These are phyloP conservation scores for Aspergillus coremiiformis DNA, from an alignment of 495 filamentous ascomycete species.

Conservation along the genomic window DNA sequence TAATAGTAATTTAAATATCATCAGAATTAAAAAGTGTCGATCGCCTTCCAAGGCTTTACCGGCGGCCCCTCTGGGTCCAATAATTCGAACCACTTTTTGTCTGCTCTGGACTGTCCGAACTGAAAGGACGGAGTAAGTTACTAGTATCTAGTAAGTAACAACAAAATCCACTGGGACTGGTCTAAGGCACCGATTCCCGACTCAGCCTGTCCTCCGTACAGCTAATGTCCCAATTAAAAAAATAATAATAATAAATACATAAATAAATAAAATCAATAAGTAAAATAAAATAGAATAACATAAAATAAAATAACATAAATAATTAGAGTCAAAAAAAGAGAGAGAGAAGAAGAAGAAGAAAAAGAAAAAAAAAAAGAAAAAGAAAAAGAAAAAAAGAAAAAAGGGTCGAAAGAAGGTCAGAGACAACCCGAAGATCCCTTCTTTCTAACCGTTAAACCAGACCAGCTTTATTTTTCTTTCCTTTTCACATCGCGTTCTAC, in stretches of 20 bases:
- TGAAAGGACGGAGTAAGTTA: neutral
- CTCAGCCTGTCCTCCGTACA: neutral
- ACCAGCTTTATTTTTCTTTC: constrained; percentile 5
- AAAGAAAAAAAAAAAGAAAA: constrained; percentile 5
- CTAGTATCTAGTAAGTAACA: neutral
- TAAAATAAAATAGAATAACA: neutral
- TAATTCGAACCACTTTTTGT: constrained; percentile 5
- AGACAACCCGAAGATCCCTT: constrained; percentile 20
- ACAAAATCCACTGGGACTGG: neutral
- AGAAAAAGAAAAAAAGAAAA: constrained; percentile 1
- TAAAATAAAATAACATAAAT: too few relatives aligned
- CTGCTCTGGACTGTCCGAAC: constrained; percentile 6
- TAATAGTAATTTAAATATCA: neutral
- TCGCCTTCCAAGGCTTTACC: constrained; percentile 6
- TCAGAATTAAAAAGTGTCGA: constrained; percentile 8
- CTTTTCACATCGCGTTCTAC: neutral
- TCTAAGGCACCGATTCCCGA: constrained; percentile 2
- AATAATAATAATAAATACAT: neutral
- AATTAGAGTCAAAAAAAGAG: neutral
- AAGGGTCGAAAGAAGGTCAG: too few relatives aligned
- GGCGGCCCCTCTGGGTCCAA: constrained; percentile 8
- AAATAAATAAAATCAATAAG: too few relatives aligned
- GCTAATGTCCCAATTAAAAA: neutral
- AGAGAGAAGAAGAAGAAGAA: neutral
- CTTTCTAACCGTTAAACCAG: constrained; percentile 13